Base-by-base conservation (phyloP, 75 land plant species). In the Picea glauca region DNA sequence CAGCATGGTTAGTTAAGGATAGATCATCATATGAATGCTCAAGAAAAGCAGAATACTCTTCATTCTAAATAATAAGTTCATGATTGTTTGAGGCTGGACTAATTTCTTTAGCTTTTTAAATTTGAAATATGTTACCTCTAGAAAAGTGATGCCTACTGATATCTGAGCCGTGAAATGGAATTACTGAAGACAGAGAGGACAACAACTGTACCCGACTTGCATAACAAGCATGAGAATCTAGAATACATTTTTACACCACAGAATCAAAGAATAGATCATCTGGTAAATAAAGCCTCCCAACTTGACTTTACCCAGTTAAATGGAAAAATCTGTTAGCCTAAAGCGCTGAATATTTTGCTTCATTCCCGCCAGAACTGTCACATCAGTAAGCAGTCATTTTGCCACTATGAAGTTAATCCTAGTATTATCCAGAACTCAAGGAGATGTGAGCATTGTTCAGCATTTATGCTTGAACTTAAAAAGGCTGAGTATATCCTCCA, bases 141-240 rank as follows among this genome's bases (percentile, higher is more conserved):
- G 5, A 43, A 5, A 43, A 43, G 46, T 43, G 46, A 43, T 43
- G 6, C 46, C 46, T 43, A 5, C 5, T 43, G 46, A 43, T 43
- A 43, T 43, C 46, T 5, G 46, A 43, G 46, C 46, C 6, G 46
- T 43, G 15, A 67, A 67, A n/a, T n/a, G n/a, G n/a, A n/a, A n/a
- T 72, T 33, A 20, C 9, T 33, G n/a, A 77, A 60, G 17, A 77
- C 21, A 77, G 32, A 60, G 32, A 17, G 26, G 58, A 67, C 75
- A 18, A 75, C 11, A 26, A 56, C 30, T 26, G 62, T 73, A 95
- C 95, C 93, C 88, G 90, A 72, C 83, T 77, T 75, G 89, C 90
- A 85, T 93, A 93, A 18, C 93, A 89, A 60, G 92, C 98, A 81
- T 68, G 80, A 38, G 32, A 78, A 58, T 95, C 95, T 13, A 95